These are phyloP conservation scores for Fraxinus pennsylvanica DNA, from an alignment of 257 asterid genomes.

Conservation along the genomic window DNA sequence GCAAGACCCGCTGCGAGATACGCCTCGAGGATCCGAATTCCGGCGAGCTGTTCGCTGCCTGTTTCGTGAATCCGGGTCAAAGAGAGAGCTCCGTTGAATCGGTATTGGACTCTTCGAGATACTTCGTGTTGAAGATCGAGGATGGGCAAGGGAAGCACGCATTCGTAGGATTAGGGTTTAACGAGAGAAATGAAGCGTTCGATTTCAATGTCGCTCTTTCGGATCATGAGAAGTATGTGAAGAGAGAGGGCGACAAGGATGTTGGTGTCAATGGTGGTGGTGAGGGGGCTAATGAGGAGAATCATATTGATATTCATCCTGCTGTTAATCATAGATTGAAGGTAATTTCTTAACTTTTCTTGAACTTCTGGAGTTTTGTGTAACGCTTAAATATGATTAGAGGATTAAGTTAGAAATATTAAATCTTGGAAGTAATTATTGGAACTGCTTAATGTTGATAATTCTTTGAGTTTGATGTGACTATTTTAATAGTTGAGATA, in stretches of 20 bases:
- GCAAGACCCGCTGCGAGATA: constrained; percentile 85
- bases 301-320: constrained; percentile 50
- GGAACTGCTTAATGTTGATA: too few relatives aligned
- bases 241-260: constrained; percentile 45
- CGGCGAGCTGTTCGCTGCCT: constrained; percentile 93
- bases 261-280: constrained; percentile 17
- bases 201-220: constrained; percentile 57
- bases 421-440: too few relatives aligned
- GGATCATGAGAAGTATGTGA: constrained; percentile 52
- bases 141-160: constrained; percentile 93
- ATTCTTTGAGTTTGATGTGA: too few relatives aligned
- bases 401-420: too few relatives aligned
- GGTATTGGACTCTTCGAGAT: constrained; percentile 83
- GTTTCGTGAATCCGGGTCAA: constrained; percentile 83
- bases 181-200: constrained; percentile 73
- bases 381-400: too few relatives aligned
- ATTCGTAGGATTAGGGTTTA: constrained; percentile 83
- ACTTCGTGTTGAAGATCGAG: constrained; percentile 88
- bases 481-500: too few relatives aligned
- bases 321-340: constrained; percentile 57
- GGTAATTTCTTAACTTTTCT: constrained; percentile 22
- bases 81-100: constrained; percentile 86
- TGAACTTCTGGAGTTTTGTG: too few relatives aligned
- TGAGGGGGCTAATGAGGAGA: constrained; percentile 37
- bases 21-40: constrained; percentile 90